Base-by-base conservation (phyloP, 176 grass and related monocot species). In the Saccharum spontaneum region DNA sequence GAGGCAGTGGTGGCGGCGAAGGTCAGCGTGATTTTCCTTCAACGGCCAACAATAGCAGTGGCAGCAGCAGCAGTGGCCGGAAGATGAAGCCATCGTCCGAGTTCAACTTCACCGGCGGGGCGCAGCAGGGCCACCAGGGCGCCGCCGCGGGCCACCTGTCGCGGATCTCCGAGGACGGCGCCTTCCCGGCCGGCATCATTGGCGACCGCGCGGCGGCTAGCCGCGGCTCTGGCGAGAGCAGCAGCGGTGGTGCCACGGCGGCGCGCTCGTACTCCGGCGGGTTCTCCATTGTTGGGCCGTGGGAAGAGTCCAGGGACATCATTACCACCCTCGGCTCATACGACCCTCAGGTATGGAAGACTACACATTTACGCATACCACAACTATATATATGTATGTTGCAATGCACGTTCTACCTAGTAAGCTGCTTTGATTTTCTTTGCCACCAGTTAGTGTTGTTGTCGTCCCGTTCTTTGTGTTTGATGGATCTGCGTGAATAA, bases 131-230 rank as follows among this genome's bases (percentile, higher is more conserved):
- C 39, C 54, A 57, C 8, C 20, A 24, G 22, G 54, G 75, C 20
- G 36, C 3, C 4, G 23, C 60, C 3, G 18, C 4, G 9, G 37
- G 8, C 12, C 68, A 79, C 80, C 81, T 92, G 8, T 92, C 93
- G 9, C 91, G 90, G 77, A 98, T 95, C 63, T 86, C 91, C 40
- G 93, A 94, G 79, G 89, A 88, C 67, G 88, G 86, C 63, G 85
- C 16, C 22, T 90, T 94, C 75, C 81, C 87, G n/a, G 5, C 20
- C 46, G 33, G 34, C 22, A 14, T 70, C 6, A 84, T 89, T 44
- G 71, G 85, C 14, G 89, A 88, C 20, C 90, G 84, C 66, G 59
- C 75, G 8, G 75, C 79, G 4, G 52, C 2, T 11, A 13, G 59
- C 3, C 80, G 73, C 46, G 74, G 87, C 80, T 78, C 91, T 2